phyloP scores from a whole-genome alignment of 176 grass and related monocot species.

The Carex pumila region DNA sequence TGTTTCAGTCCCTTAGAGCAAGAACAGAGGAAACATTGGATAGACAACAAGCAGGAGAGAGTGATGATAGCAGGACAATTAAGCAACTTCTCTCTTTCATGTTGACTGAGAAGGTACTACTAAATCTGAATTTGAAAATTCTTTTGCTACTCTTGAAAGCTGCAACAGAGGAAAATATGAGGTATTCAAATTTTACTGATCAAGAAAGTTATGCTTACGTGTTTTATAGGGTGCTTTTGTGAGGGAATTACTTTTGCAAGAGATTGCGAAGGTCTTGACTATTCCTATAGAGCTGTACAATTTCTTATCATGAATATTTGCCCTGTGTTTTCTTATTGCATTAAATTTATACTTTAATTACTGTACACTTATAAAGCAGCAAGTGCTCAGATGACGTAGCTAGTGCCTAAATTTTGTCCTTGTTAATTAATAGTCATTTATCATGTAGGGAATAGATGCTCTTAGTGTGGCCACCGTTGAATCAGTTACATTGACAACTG shows the following conservation, averaged over 20 bases:
- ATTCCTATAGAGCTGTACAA: neutral
- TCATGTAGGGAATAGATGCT: constrained; percentile 83
- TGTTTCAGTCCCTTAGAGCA: constrained; percentile 69
- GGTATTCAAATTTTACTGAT: constrained; percentile 7
- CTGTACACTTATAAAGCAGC: neutral
- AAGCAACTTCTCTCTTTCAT: constrained; percentile 86
- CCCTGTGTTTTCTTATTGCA: neutral
- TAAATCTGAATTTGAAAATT: constrained; percentile 2
- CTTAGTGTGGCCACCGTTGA: constrained; percentile 70
- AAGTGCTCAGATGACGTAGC: neutral
- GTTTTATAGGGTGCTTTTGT: constrained; percentile 89
- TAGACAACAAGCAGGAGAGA: constrained; percentile 40
- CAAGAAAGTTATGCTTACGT: neutral
- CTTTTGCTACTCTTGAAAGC: constrained; percentile 7
- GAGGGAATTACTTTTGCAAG: constrained; percentile 91
- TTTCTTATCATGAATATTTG: neutral
- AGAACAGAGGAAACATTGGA: constrained; percentile 64
- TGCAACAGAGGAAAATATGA: neutral
- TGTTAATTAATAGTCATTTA: neutral
- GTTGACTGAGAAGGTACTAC: constrained; percentile 69
- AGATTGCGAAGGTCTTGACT: constrained; percentile 83
- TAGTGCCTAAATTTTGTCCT: neutral
- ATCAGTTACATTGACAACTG: constrained; percentile 57
- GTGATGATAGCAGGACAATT: constrained; percentile 43
- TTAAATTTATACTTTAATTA: neutral